Evolutionary conservation across 2,329 filamentous ascomycete species (phyloP), one percentile per base, ranked within the genome.

Genomic region (Amphichorda felina): DNA sequence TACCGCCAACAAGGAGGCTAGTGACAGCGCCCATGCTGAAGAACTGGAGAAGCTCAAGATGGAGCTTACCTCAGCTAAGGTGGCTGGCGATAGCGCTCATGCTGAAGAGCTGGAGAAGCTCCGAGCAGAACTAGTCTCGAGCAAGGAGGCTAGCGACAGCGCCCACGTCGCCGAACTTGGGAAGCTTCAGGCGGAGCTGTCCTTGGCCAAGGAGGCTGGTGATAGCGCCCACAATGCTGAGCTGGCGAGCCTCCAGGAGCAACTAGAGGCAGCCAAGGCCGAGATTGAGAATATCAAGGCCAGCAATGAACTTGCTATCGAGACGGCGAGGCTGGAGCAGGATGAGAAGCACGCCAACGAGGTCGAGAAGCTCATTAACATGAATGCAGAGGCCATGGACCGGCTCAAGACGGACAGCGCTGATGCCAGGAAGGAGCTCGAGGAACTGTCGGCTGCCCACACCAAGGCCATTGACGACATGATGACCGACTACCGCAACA

Each of bases 291-390:
- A 33, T 11, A 40, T 41, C 25, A 56, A 56, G 44, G 27, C 14
- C n/a, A 29, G 61, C 35, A 50, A 41, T 37, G 49, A 52, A 16
- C 50, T 63, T 41, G 46, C 50, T 5, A 45, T 54, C 11, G 57
- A 64, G 36, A 35, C 63, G 16, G 50, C 54, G 27, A 65, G 60
- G 50, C 54, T 58, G 13, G 61, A 67, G 15, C 57, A 68, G 27
- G 56, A 68, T 41, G 53, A 59, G 25, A 59, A 57, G 46, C 59
- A 68, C 48, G 57, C 63, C 29, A 55, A 55, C 16, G 63, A 70
- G 40, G 54, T 74, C 17, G 61, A 68, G 43, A 64, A 65, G 43
- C 50, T 70, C 14, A 51, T 63, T 26, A 50, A 52, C 16, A 50
- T 57, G 36, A 61, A 68, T 41, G 53, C 56, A 4, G 59, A 68